These are phyloP conservation scores for Termitomyces sp. DNA, from an alignment of 768 basidiomycete species.

Conservation along the genomic window DNA sequence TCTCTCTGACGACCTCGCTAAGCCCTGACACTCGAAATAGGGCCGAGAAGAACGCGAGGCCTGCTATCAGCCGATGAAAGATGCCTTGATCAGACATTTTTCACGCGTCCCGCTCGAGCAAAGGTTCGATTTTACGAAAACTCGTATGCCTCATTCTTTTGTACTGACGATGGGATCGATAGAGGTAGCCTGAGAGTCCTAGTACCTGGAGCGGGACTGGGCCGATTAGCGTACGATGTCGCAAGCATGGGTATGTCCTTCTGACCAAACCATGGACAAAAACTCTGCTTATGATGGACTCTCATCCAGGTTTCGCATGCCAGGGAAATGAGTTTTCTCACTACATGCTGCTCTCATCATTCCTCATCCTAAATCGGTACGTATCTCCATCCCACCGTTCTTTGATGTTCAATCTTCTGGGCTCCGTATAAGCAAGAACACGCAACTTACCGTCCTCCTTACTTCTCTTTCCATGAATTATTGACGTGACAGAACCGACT, in stretches of 20 bases:
- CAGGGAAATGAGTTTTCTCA: conserved; percentile 97
- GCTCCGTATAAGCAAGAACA: not conserved
- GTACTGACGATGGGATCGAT: too few relatives aligned
- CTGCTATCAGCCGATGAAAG: conserved; percentile 80
- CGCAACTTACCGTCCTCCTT: not conserved
- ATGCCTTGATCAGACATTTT: conserved; percentile 67
- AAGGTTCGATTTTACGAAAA: conserved; percentile 35
- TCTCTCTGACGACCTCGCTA: not conserved
- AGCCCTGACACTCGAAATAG: conserved; percentile 30
- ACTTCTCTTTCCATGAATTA: not conserved
- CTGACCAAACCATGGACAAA: not conserved
- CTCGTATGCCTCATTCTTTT: not conserved
- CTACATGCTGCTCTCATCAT: conserved; percentile 90
- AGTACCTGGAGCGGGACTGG: conserved; percentile 88
- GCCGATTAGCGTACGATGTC: conserved; percentile 84
- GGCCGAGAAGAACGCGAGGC: conserved; percentile 73
- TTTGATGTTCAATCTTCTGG: not conserved
- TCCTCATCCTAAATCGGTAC: conserved; percentile 84
- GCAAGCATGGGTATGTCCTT: conserved; percentile 64
- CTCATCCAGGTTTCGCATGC: conserved; percentile 69
- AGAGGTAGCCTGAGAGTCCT: conserved; percentile 67
- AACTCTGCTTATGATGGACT: not conserved
- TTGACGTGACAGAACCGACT: conserved; percentile 47
- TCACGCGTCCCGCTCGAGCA: conserved; percentile 49
- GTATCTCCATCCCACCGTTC: conserved; percentile 11